Evolutionary conservation across 805 yeast species (phyloP).

Genomic region (Ogataea chonburiensis): DNA sequence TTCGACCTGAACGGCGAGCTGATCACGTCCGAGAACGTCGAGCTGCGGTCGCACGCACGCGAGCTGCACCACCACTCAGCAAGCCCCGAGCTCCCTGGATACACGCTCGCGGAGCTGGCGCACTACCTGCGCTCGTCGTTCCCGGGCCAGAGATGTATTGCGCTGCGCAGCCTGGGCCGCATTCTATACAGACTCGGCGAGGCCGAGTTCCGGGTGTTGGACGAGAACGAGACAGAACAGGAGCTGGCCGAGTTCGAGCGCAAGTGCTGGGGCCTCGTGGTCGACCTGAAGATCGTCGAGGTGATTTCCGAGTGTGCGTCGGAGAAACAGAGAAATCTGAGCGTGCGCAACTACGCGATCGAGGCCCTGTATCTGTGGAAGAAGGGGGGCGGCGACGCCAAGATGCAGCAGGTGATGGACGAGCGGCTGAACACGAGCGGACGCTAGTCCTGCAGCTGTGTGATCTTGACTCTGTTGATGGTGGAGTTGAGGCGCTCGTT

Average conservation of each 20-base stretch:
- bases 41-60: slow-evolving; percentile 27
- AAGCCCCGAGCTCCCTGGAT: slow-evolving; percentile 88
- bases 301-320: slow-evolving; percentile 66
- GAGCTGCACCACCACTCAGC: slow-evolving; percentile 94
- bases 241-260: slow-evolving; percentile 45
- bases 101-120: slow-evolving; percentile 78
- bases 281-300: slow-evolving; percentile 60
- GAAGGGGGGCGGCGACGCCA: slow-evolving; percentile 45
- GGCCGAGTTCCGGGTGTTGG: slow-evolving; percentile 44
- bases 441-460: slow-evolving; percentile 21
- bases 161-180: slow-evolving; percentile 85
- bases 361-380: slow-evolving; percentile 93
- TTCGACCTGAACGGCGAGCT: slow-evolving; percentile 87
- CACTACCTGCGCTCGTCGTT: slow-evolving; percentile 76
- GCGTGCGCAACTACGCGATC: slow-evolving; percentile 77
- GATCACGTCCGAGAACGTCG: slow-evolving; percentile 40
- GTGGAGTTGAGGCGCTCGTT: slow-evolving; percentile 79
- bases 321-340: slow-evolving; percentile 58
- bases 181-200: slow-evolving; percentile 76
- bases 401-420: slow-evolving; percentile 18
- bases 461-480: slow-evolving; percentile 43
- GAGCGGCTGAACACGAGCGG: slow-evolving; percentile 5
- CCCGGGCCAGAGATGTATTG: slow-evolving; percentile 82
- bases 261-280: slow-evolving; percentile 70
- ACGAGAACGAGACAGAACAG: slow-evolving; percentile 33